Evolutionary conservation across 768 basidiomycete species (phyloP).

Genomic region (Mycena chlorophos): DNA sequence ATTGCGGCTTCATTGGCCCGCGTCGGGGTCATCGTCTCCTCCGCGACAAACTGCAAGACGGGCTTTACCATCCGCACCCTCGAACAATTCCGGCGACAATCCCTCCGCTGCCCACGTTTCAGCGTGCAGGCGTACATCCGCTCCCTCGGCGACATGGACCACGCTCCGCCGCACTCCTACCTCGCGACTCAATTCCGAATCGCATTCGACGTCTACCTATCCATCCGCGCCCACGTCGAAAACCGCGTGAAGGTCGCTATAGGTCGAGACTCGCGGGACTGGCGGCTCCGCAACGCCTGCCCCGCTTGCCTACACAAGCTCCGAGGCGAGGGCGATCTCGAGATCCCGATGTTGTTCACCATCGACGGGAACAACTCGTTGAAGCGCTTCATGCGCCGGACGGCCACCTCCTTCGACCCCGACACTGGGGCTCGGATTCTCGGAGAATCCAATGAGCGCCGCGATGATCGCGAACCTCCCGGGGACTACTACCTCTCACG

Average conservation of each 20-base stretch:
- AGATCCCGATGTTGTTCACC: conserved; percentile 25
- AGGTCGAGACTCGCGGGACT: conserved; percentile 30
- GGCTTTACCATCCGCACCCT: not conserved
- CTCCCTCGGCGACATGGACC: conserved; percentile 22
- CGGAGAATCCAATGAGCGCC: conserved; percentile 28
- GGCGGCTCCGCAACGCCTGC: conserved; percentile 36
- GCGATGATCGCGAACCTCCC: conserved; percentile 22
- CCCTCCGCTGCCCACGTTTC: conserved; percentile 17
- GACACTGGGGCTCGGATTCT: conserved; percentile 24
- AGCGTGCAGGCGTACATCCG: conserved; percentile 25
- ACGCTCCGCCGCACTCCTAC: conserved; percentile 3
- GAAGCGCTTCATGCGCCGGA: conserved; percentile 25
- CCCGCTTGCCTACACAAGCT: conserved; percentile 39
- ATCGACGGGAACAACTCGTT: conserved; percentile 38
- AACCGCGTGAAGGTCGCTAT: conserved; percentile 25
- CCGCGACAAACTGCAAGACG: not conserved
- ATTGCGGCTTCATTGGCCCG: not conserved
- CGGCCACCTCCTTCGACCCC: conserved; percentile 12
- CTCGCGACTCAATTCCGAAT: conserved; percentile 25
- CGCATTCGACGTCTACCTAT: conserved; percentile 38
- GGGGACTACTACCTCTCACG: conserved; percentile 2
- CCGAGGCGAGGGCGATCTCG: conserved; percentile 30
- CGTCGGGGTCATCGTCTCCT: not conserved
- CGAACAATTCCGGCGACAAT: not conserved
- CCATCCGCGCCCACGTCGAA: conserved; percentile 25